Conservation (phyloP, 345 rosid genomes). For the Litchi chinensis region DNA sequence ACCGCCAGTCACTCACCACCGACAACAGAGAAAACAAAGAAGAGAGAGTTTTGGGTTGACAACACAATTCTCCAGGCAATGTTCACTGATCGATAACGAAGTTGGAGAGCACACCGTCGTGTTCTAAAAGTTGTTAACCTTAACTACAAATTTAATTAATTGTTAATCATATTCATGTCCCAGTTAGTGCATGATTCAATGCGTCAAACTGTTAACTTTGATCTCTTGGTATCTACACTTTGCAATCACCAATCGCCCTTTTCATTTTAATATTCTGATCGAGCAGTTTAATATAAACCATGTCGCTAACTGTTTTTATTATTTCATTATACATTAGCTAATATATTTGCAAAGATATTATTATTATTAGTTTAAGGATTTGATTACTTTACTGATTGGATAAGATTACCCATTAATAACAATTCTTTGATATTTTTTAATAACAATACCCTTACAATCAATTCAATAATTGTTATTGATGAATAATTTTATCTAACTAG, state of each 20-base stretch:
- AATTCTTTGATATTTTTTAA: too few species aligned
- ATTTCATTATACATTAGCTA: too few species aligned
- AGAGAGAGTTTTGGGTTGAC: background rate
- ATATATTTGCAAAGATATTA: too few species aligned
- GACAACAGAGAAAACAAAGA: background rate
- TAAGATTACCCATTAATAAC: too few species aligned
- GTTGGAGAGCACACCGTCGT: slow-evolving; percentile 27
- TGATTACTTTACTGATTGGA: too few species aligned
- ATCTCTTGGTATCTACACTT: slow-evolving; percentile 13
- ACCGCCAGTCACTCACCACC: background rate
- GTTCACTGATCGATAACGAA: background rate
- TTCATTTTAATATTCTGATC: background rate
- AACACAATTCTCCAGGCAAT: background rate
- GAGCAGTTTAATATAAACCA: background rate
- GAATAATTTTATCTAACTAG: too few species aligned
- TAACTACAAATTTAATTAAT: background rate
- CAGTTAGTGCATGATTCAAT: slow-evolving; percentile 13
- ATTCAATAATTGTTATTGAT: too few species aligned
- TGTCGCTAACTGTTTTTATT: background rate
- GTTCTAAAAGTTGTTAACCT: slow-evolving; percentile 20
- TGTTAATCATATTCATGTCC: background rate
- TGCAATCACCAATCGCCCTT: background rate
- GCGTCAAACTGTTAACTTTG: slow-evolving; percentile 21
- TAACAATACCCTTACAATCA: too few species aligned
- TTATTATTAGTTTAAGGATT: too few species aligned